Percentiles rank a stretch among this genome's conserved stretches.
Evolutionary conservation across 1,284 basidiomycete genomes (phyloP).

Genomic region (Ustilago cynodontis): DNA sequence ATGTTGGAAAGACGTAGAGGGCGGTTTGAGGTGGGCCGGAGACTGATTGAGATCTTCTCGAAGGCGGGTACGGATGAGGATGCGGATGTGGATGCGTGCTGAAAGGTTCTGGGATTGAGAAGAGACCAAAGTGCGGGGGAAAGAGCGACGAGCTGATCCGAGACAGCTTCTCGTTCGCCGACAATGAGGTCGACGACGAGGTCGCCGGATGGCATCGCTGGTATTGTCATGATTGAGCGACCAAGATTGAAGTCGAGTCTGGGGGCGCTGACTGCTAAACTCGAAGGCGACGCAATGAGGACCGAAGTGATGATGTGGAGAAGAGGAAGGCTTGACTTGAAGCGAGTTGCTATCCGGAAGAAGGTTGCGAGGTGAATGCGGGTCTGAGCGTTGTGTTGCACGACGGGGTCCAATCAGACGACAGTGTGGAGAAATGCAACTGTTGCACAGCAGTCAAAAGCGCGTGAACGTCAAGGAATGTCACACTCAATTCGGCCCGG

Average conservation of each 20-base stretch:
- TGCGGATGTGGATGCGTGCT: constrained; percentile 3
- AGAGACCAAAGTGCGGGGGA: constrained; percentile 31
- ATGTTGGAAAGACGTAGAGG: constrained; percentile 19
- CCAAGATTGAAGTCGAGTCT: background rate
- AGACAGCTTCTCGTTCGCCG: constrained; percentile 31
- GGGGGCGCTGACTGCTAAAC: background rate
- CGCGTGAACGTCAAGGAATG: constrained; percentile 12
- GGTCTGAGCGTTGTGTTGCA: background rate
- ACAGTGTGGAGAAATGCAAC: constrained; percentile 26
- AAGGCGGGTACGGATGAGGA: constrained; percentile 10
- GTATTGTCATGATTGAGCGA: constrained; percentile 27
- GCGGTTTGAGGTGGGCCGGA: constrained; percentile 29
- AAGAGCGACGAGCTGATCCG: constrained; percentile 33
- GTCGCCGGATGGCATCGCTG: constrained; percentile 14
- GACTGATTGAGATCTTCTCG: constrained; percentile 19
- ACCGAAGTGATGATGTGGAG: background rate
- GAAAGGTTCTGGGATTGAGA: background rate
- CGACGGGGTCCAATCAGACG: constrained; percentile 9
- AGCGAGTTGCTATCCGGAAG: background rate
- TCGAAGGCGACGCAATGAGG: background rate
- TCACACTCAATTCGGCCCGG: background rate
- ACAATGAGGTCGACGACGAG: constrained; percentile 36
- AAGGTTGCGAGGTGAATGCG: background rate
- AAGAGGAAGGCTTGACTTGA: background rate
- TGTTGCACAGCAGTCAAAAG: constrained; percentile 10